A percentile compares a stretch with the other conserved stretches of the same genome.
These are phyloP conservation scores for Syzygium jambos DNA, from an alignment of 345 rosid species.

Conservation along the genomic window DNA sequence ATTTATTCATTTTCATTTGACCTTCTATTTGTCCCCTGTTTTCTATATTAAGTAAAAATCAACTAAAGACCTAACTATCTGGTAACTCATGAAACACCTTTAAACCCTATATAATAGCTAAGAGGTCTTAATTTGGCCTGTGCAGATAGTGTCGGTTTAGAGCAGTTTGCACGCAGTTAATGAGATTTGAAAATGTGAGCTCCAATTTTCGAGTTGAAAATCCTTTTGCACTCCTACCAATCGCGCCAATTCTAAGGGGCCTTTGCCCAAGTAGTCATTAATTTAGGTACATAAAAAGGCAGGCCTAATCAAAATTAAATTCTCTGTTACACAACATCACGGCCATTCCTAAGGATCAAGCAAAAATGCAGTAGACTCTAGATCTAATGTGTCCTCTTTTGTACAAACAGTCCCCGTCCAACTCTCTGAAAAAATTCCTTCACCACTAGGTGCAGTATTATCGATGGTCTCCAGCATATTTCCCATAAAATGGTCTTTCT, in stretches of 20 bases:
- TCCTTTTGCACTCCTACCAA: not conserved
- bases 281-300: not conserved
- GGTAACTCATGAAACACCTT: not conserved
- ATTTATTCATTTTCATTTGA: not conserved
- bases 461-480: not conserved
- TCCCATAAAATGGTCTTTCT: not conserved
- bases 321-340: not conserved
- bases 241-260: not conserved
- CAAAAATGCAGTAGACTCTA: slow-evolving; percentile 25
- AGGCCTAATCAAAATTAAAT: not conserved
- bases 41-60: not conserved
- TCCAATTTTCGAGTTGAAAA: not conserved
- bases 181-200: not conserved
- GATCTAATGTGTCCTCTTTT: slow-evolving; percentile 13
- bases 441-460: not conserved
- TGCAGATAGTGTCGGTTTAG: rapidly evolving
- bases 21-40: not conserved
- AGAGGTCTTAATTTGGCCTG: not conserved
- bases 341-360: slow-evolving; percentile 30
- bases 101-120: not conserved
- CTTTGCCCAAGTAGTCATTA: not conserved
- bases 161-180: rapidly evolving
- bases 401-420: slow-evolving; percentile 9
- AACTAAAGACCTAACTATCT: not conserved
- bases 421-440: not conserved